A percentile compares a stretch with the other conserved stretches of the same genome.
These are phyloP conservation scores for Mycotypha africana DNA, from an alignment of 371 early-diverging fungal species.

Conservation along the genomic window DNA sequence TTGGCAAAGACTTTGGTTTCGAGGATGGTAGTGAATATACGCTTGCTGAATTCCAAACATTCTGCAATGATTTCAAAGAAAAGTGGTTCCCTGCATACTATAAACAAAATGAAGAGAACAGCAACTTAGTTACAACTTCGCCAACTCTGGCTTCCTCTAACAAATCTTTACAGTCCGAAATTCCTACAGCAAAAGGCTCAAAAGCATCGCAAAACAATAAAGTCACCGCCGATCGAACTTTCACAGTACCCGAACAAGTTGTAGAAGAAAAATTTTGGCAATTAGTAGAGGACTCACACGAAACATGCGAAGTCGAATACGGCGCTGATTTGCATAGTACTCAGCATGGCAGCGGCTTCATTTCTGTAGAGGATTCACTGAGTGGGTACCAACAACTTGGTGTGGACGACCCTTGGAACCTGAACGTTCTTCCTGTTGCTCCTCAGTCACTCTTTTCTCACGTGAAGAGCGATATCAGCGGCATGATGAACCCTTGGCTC, in stretches of 20 bases:
- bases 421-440: constrained; percentile 80
- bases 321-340: constrained; percentile 93
- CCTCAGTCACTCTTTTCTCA: constrained; percentile 81
- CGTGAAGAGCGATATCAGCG: constrained; percentile 85
- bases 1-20: constrained; percentile 90
- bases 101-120: no score
- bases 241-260: constrained; percentile 71
- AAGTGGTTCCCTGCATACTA: constrained; percentile 55
- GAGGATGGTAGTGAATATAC: constrained; percentile 80
- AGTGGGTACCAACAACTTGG: no score
- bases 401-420: constrained; percentile 85
- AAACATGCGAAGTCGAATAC: constrained; percentile 91
- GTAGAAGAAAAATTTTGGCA: constrained; percentile 96
- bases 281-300: constrained; percentile 79
- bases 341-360: constrained; percentile 86
- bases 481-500: constrained; percentile 97
- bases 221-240: constrained; percentile 8
- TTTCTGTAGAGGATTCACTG: no score
- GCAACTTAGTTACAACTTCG: no score
- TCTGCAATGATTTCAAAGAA: constrained; percentile 77
- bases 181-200: no score
- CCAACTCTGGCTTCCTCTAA: no score
- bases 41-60: constrained; percentile 74
- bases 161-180: no score
- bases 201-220: no score